phyloP scores from a whole-genome alignment of 2,329 filamentous ascomycete species.

The Gnomoniopsis smithogilvyi region DNA sequence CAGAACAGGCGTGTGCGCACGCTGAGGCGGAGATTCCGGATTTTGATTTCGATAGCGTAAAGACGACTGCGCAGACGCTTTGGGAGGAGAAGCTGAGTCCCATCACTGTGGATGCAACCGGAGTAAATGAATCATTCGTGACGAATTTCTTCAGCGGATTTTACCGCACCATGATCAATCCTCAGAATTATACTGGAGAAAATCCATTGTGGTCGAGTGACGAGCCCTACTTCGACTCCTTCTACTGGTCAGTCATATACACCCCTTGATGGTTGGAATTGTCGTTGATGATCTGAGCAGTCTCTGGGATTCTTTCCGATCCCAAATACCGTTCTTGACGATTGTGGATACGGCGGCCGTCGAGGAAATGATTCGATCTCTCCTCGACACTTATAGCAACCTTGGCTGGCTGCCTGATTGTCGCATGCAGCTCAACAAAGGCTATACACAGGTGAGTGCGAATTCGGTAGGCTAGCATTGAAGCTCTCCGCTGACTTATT shows the following conservation, averaged over 20 bases:
- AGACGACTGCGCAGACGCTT: constrained; percentile 47
- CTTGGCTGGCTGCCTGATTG: constrained; percentile 67
- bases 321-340: constrained; percentile 66
- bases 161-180: constrained; percentile 71
- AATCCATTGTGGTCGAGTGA: constrained; percentile 64
- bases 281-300: constrained; percentile 20
- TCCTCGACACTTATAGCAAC: constrained; percentile 68
- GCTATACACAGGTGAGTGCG: constrained; percentile 56
- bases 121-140: constrained; percentile 52
- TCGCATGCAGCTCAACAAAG: constrained; percentile 64
- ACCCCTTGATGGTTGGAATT: not conserved
- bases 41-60: constrained; percentile 58
- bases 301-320: constrained; percentile 70
- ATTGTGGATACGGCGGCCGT: constrained; percentile 63
- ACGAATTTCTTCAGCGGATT: constrained; percentile 68
- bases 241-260: constrained; percentile 56
- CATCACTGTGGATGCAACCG: constrained; percentile 50
- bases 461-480: constrained; percentile 21
- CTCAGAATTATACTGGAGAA: constrained; percentile 72
- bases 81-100: constrained; percentile 62
- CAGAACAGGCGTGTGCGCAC: constrained; percentile 62
- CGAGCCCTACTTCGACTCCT: constrained; percentile 73
- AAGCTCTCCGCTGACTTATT: constrained; percentile 10
- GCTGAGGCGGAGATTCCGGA: constrained; percentile 67
- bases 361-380: constrained; percentile 63